Percentiles rank a stretch among this genome's conserved stretches.
These are phyloP conservation scores for Xylariaceae sp. DNA, from an alignment of 2,329 filamentous ascomycete species.

Conservation along the genomic window DNA sequence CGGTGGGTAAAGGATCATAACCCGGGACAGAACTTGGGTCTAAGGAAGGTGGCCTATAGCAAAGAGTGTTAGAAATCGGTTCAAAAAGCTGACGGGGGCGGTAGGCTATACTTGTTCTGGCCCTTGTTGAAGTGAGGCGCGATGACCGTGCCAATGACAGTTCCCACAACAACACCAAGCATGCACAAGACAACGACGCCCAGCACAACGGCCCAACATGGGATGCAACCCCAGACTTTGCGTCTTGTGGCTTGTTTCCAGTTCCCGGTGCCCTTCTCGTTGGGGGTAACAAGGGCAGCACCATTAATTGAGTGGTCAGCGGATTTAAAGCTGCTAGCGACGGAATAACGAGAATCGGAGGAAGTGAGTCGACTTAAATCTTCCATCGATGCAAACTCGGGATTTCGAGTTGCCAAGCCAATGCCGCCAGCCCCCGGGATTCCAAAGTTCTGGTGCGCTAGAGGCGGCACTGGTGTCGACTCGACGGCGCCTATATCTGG, in stretches of 20 bases:
- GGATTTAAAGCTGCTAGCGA: slow-evolving; percentile 46
- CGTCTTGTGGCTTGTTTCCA: slow-evolving; percentile 51
- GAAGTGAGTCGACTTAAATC: slow-evolving; percentile 40
- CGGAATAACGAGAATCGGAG: slow-evolving; percentile 46
- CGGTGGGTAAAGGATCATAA: slow-evolving; percentile 44
- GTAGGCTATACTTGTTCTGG: slow-evolving; percentile 17
- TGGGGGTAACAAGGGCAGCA: slow-evolving; percentile 39
- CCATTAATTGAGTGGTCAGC: slow-evolving; percentile 52
- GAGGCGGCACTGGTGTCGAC: slow-evolving; percentile 5
- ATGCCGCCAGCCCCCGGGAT: slow-evolving; percentile 57
- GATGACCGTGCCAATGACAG: slow-evolving; percentile 48
- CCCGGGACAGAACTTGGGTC: slow-evolving; percentile 37
- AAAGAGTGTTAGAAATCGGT: slow-evolving; percentile 14
- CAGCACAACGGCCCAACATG: slow-evolving; percentile 56
- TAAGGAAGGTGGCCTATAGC: slow-evolving; percentile 16
- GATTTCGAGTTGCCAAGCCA: slow-evolving; percentile 55
- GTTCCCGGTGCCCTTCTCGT: slow-evolving; percentile 42
- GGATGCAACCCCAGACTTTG: slow-evolving; percentile 54
- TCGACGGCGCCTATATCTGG: slow-evolving; percentile 29
- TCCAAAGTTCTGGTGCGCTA: slow-evolving; percentile 22
- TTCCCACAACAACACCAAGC: slow-evolving; percentile 51
- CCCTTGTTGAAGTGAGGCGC: slow-evolving; percentile 26
- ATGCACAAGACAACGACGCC: slow-evolving; percentile 44
- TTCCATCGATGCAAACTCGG: slow-evolving; percentile 56
- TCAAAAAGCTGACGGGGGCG: neutral